phyloP scores from a whole-genome alignment of 176 grass and related monocot species.

The Juncus inflexus region DNA sequence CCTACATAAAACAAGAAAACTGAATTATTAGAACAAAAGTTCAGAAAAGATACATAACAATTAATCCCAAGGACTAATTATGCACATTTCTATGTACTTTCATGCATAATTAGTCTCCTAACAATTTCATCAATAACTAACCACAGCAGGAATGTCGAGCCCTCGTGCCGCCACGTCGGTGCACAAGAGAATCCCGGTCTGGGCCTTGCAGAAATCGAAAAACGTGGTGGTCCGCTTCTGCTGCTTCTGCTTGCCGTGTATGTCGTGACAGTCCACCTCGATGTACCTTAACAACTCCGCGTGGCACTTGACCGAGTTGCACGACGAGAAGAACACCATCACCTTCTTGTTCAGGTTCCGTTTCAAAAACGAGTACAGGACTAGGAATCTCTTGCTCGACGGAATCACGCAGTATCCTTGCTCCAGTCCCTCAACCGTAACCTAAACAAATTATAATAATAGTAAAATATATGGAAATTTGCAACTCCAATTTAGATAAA shows the following conservation, averaged over 20 bases:
- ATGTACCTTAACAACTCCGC: slow-evolving; percentile 44
- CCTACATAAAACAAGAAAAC: slow-evolving; percentile 22
- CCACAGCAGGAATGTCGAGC: slow-evolving; percentile 45
- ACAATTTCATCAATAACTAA: slow-evolving; percentile 5
- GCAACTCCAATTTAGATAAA: too few relatives aligned
- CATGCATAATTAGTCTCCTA: too few relatives aligned
- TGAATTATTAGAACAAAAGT: neutral
- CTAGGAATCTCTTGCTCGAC: slow-evolving; percentile 37
- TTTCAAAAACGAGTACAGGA: slow-evolving; percentile 42
- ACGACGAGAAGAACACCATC: slow-evolving; percentile 47
- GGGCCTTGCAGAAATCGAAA: slow-evolving; percentile 36
- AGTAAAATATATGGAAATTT: too few relatives aligned
- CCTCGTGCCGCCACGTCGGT: slow-evolving; percentile 46
- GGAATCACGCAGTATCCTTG: slow-evolving; percentile 38
- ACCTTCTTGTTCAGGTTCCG: slow-evolving; percentile 40
- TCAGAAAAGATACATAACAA: neutral
- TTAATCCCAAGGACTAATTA: neutral
- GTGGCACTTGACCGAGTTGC: slow-evolving; percentile 38
- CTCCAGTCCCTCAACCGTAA: slow-evolving; percentile 42
- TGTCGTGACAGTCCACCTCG: slow-evolving; percentile 39
- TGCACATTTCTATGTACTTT: too few relatives aligned
- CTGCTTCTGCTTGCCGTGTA: slow-evolving; percentile 46
- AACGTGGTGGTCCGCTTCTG: slow-evolving; percentile 34
- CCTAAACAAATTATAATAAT: slow-evolving; percentile 14
- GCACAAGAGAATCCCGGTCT: slow-evolving; percentile 40